These are phyloP conservation scores for Skeletonema costatum DNA, from an alignment of 108 stramenopile genomes.

Conservation along the genomic window DNA sequence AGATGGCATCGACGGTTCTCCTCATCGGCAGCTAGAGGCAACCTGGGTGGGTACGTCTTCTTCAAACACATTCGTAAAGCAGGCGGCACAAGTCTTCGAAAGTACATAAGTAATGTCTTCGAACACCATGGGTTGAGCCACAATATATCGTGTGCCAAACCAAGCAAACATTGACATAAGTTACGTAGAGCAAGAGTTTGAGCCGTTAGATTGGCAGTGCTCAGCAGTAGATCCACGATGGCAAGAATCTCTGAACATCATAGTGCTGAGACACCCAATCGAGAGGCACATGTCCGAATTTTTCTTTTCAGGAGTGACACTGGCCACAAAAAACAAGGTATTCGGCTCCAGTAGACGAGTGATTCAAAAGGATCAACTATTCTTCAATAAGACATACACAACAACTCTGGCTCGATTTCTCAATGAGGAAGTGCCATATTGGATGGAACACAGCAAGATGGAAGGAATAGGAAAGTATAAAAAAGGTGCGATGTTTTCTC, in stretches of 20 bases:
- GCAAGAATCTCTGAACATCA: conserved; percentile 17
- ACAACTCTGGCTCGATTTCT: conserved; percentile 9
- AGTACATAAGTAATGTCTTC: conserved; percentile 26
- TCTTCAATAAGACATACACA: conserved; percentile 31
- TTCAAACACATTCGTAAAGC: conserved; percentile 42
- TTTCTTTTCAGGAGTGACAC: conserved; percentile 22
- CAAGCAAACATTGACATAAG: conserved; percentile 1
- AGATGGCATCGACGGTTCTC: conserved; percentile 14
- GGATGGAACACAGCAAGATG: conserved; percentile 7
- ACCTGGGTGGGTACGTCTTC: conserved; percentile 15
- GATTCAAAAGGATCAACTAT: conserved; percentile 18
- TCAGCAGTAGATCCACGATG: conserved; percentile 20
- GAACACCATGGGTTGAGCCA: conserved; percentile 9
- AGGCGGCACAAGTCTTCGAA: conserved; percentile 28
- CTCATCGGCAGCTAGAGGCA: conserved; percentile 1
- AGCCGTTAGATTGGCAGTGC: conserved; percentile 30
- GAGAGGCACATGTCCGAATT: conserved; percentile 36
- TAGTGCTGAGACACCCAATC: conserved; percentile 36
- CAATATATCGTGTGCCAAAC: background rate
- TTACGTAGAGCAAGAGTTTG: conserved; percentile 37
- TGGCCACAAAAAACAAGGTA: background rate
- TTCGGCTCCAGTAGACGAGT: background rate
- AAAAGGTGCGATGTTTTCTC: conserved; percentile 13
- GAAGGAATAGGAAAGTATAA: background rate
- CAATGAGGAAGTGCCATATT: conserved; percentile 5